Evolutionary conservation across 306 rosid genomes (phyloP).

Genomic region (Lathyrus sativus): DNA sequence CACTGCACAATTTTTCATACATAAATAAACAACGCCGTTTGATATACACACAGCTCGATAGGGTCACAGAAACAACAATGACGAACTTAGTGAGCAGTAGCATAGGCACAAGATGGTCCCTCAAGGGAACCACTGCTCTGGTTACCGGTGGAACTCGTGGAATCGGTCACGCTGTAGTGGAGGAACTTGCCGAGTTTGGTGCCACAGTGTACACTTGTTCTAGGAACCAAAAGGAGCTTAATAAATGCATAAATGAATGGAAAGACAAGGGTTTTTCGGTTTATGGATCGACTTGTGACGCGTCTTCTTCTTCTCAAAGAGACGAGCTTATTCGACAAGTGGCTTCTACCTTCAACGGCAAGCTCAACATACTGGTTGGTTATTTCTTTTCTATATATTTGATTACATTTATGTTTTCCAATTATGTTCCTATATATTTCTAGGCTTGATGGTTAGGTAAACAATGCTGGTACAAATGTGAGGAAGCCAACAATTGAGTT

Average conservation of each 20-base stretch:
- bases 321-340: constrained; percentile 58
- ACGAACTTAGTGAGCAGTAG: not conserved
- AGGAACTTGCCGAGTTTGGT: constrained; percentile 82
- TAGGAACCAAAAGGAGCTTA: constrained; percentile 69
- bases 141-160: constrained; percentile 93
- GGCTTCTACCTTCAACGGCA: constrained; percentile 58
- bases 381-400: not conserved
- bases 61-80: constrained; percentile 3
- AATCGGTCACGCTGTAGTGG: constrained; percentile 83
- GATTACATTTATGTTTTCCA: not conserved
- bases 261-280: constrained; percentile 59
- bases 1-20: not conserved
- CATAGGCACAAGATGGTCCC: constrained; percentile 64
- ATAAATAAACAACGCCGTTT: not conserved
- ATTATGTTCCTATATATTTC: not conserved
- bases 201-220: constrained; percentile 81
- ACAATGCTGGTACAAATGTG: constrained; percentile 78
- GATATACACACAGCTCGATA: not conserved
- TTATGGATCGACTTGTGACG: constrained; percentile 74
- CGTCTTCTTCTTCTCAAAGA: constrained; percentile 59
- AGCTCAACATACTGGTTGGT: constrained; percentile 72
- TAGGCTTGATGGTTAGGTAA: constrained; percentile 49
- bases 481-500: constrained; percentile 80
- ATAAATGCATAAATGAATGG: constrained; percentile 72
- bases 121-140: constrained; percentile 67